Evolutionary conservation across 495 filamentous ascomycete species (phyloP), one percentile per base, ranked within the genome.

Genomic region (Beverwykella pulmonaria): DNA sequence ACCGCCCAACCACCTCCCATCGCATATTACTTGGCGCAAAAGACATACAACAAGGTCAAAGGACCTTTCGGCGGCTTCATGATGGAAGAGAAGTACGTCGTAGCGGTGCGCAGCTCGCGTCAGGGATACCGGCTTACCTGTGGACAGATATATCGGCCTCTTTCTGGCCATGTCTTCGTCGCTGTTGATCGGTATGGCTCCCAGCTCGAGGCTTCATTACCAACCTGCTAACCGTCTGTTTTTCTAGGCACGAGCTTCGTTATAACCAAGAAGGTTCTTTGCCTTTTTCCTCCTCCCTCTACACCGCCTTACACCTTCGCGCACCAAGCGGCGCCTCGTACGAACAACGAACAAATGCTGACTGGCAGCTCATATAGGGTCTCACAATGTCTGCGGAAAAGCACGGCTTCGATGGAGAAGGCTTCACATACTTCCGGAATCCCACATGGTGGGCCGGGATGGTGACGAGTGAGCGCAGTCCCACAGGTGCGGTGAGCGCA

Each of bases 401-500:
- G 73, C 92, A 95, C 78, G 94, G 95, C 36, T 98, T 98, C 75
- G 92, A 97, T 74, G 94, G 95, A 61, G 94, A 98, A 72, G 95
- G 95, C 41, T 98, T 91, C 76, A 85, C 90, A 77, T 98, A 98
- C 79, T 73, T 98, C 63, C 90, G 86, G 73, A 97, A 87, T 76
- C 92, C 94, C 3, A 83, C 91, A 75, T 98, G 94, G 94, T 98
- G 94, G 94, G 88, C 82, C 41, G 94, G 94, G 63, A 95, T 97
- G 67, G 77, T 87, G 69, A 95, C 90, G 73, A 84, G 92, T 96
- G 88, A 73, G 69, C 25, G 26, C 48, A 22, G 19, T 36, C 55
- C n/a, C 8, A 7, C 14, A 23, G 23, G 14, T 12, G 23, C 17
- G n/a, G 27, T 41, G 34, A 25, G 48, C 26, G 59, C 25, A 52